A percentile compares a stretch with the other conserved stretches of the same genome.
These are phyloP conservation scores for Plasmodium yoelii DNA, from an alignment of 169 alveolate genomes.

Conservation along the genomic window DNA sequence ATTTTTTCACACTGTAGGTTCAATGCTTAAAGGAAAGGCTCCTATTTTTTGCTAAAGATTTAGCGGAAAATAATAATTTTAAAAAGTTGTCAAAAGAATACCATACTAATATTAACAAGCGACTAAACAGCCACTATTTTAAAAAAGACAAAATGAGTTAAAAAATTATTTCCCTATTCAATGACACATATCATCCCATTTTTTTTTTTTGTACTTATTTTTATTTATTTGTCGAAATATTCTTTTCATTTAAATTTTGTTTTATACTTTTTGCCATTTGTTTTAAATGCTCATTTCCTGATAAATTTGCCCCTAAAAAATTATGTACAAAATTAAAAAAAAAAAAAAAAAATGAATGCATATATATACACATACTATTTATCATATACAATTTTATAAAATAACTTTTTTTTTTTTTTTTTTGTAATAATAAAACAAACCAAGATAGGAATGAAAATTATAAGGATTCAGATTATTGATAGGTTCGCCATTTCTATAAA, in stretches of 20 bases:
- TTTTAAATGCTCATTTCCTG: slow-evolving; percentile 58
- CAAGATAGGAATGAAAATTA: slow-evolving; percentile 32
- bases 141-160: slow-evolving; percentile 14
- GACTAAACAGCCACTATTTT: slow-evolving; percentile 2
- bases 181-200: neutral
- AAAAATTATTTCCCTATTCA: neutral
- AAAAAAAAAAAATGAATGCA: neutral
- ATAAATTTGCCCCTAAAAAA: slow-evolving; percentile 50
- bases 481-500: slow-evolving; percentile 40
- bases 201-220: neutral
- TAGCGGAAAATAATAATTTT: slow-evolving; percentile 54
- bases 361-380: neutral
- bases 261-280: slow-evolving; percentile 50
- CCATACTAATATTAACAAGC: slow-evolving; percentile 20
- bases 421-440: neutral
- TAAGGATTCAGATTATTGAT: neutral
- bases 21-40: slow-evolving; percentile 32
- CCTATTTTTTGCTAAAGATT: slow-evolving; percentile 54
- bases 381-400: too few relatives aligned
- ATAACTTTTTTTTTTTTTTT: neutral
- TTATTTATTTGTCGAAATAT: neutral
- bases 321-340: neutral
- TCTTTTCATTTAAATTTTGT: neutral
- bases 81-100: slow-evolving; percentile 42
- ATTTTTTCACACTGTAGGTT: neutral